phyloP scores from a whole-genome alignment of 1,139 yeast species.

The Geotrichum cucujoidarum region DNA sequence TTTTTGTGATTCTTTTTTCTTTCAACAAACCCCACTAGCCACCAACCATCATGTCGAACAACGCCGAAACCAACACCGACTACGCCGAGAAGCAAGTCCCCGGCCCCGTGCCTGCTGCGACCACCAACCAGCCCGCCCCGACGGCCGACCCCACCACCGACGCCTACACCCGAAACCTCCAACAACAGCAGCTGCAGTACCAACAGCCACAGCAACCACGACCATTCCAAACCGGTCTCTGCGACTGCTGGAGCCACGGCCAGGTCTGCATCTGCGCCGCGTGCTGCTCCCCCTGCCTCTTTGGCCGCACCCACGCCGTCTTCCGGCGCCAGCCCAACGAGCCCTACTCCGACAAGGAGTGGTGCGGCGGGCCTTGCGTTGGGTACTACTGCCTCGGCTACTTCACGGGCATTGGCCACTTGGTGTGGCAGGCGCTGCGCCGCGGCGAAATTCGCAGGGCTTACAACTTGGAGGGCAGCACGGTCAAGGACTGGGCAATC shows the following conservation, averaged over 20 bases:
- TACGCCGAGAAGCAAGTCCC: too few relatives aligned
- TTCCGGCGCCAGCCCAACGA: not conserved
- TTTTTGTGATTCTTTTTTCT: too few relatives aligned
- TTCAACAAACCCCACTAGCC: too few relatives aligned
- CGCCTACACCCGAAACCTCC: too few relatives aligned
- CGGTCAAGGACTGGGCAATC: not conserved
- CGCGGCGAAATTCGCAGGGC: conserved; percentile 2
- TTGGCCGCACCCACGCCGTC: conserved; percentile 9
- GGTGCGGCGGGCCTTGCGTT: not conserved
- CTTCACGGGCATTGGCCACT: conserved; percentile 5
- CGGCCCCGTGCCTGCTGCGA: not conserved
- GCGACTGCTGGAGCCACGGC: conserved; percentile 8
- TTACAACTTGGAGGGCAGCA: conserved; percentile 6
- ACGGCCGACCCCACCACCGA: not conserved
- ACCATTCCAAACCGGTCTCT: conserved; percentile 3
- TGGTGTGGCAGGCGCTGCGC: conserved; percentile 8
- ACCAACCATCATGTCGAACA: too few relatives aligned
- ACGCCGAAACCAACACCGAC: too few relatives aligned
- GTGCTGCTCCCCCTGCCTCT: conserved; percentile 12
- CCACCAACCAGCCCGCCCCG: not conserved
- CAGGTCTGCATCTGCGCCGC: conserved; percentile 2
- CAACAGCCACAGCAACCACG: not conserved
- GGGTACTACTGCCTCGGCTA: conserved; percentile 10
- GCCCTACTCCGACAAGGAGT: conserved; percentile 2
- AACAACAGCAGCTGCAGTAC: too few relatives aligned